These are phyloP conservation scores for Biscogniauxia sp. DNA, from an alignment of 2,329 filamentous ascomycete species.

Conservation along the genomic window DNA sequence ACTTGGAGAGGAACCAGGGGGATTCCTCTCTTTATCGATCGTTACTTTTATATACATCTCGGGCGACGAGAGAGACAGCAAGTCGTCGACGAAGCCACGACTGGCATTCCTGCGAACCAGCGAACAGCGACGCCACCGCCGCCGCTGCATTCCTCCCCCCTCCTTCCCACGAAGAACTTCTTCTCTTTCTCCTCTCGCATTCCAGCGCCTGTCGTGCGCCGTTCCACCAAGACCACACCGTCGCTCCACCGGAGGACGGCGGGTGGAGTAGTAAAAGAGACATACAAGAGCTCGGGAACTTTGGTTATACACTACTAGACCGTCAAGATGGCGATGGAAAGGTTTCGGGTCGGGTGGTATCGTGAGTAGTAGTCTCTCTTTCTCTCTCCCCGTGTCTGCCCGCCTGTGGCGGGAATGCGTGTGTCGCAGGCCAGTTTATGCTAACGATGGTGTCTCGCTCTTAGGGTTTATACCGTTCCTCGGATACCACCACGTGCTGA, in stretches of 20 bases:
- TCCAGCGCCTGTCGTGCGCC: slow-evolving; percentile 25
- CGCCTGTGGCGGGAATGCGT: no score
- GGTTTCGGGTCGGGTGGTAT: slow-evolving; percentile 33
- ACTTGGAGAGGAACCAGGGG: background rate
- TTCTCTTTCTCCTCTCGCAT: slow-evolving; percentile 7
- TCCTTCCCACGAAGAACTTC: background rate
- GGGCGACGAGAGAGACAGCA: slow-evolving; percentile 1
- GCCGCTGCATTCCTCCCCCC: slow-evolving; percentile 6
- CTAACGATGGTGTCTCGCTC: background rate
- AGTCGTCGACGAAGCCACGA: slow-evolving; percentile 1
- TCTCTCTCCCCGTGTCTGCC: no score
- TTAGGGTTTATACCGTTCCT: slow-evolving; percentile 66
- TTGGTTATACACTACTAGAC: slow-evolving; percentile 11
- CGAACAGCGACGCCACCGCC: slow-evolving; percentile 17
- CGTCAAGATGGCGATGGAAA: slow-evolving; percentile 24
- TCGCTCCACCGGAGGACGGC: slow-evolving; percentile 33
- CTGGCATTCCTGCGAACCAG: slow-evolving; percentile 21
- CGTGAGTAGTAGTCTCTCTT: slow-evolving; percentile 24
- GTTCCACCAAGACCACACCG: slow-evolving; percentile 23
- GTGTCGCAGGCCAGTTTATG: background rate
- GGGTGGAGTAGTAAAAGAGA: slow-evolving; percentile 25
- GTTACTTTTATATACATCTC: slow-evolving; percentile 14
- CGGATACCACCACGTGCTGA: slow-evolving; percentile 82
- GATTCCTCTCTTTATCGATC: slow-evolving; percentile 3
- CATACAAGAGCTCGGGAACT: slow-evolving; percentile 18